phyloP scores from a whole-genome alignment of 2,329 filamentous ascomycete species.

The Helotiales sp. region DNA sequence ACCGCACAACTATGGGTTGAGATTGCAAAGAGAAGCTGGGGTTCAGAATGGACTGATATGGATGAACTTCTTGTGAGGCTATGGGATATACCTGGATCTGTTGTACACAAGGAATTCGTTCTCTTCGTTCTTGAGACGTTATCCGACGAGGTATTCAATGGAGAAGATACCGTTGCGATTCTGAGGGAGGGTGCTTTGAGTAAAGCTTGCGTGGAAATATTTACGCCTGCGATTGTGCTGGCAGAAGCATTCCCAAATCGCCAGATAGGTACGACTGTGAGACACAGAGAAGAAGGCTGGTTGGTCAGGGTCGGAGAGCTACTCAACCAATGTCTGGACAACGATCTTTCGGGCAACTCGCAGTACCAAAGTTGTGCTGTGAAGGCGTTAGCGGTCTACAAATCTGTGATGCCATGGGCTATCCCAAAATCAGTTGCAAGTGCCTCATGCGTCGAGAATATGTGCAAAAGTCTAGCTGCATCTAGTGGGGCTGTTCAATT shows the following conservation, averaged over 20 bases:
- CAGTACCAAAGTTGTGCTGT: conserved; percentile 70
- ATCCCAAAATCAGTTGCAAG: conserved; percentile 78
- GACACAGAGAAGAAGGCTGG: conserved; percentile 85
- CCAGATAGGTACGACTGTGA: conserved; percentile 61
- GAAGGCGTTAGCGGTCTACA: conserved; percentile 74
- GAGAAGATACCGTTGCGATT: conserved; percentile 83
- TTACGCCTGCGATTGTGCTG: conserved; percentile 77
- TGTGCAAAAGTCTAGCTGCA: conserved; percentile 71
- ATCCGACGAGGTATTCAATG: conserved; percentile 90
- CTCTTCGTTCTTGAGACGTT: conserved; percentile 86
- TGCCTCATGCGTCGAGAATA: conserved; percentile 66
- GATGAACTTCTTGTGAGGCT: conserved; percentile 78
- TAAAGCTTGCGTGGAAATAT: conserved; percentile 89
- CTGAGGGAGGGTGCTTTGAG: conserved; percentile 82
- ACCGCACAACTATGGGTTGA: conserved; percentile 94
- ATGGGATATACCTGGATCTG: conserved; percentile 70
- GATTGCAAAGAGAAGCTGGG: conserved; percentile 90
- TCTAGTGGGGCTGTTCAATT: conserved; percentile 73
- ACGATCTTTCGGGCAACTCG: conserved; percentile 62
- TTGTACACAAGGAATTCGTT: conserved; percentile 78
- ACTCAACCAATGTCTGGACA: conserved; percentile 69
- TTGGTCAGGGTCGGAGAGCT: conserved; percentile 74
- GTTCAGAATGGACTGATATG: conserved; percentile 92
- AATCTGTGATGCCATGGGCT: conserved; percentile 82
- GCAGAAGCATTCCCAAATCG: conserved; percentile 74